These are phyloP conservation scores for Rhodocollybia butyracea DNA, from an alignment of 768 basidiomycete genomes.

Conservation along the genomic window DNA sequence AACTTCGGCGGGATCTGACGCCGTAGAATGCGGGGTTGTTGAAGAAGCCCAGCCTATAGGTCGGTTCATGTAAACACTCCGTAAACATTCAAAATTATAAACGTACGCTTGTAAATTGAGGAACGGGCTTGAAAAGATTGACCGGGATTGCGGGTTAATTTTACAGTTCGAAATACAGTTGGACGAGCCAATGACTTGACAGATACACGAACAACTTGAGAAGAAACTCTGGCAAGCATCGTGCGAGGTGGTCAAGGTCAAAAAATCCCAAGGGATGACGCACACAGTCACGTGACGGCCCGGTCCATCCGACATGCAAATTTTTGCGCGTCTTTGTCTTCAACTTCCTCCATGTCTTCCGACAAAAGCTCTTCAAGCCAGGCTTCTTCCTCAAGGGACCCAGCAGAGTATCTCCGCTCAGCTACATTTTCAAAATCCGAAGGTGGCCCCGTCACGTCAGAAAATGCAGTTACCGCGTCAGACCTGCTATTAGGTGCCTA, in stretches of 20 bases:
- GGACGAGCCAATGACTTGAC: background rate
- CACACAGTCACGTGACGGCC: background rate
- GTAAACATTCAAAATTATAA: background rate
- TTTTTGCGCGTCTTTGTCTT: background rate
- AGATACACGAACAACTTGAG: background rate
- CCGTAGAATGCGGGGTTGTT: conserved; percentile 75
- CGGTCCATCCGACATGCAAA: background rate
- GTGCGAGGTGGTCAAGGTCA: background rate
- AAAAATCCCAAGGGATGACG: background rate
- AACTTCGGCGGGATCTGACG: conserved; percentile 76
- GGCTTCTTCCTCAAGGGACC: conserved; percentile 43
- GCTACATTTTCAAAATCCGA: conserved; percentile 47
- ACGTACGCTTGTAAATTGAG: background rate
- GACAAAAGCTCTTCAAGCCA: conserved; percentile 20
- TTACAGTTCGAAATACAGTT: conserved; percentile 13
- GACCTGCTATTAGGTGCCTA: conserved; percentile 86
- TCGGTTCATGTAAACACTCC: background rate
- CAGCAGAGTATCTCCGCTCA: conserved; percentile 42
- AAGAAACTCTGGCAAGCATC: background rate
- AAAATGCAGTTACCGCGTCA: conserved; percentile 71
- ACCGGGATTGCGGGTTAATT: background rate
- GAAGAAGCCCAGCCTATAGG: conserved; percentile 74
- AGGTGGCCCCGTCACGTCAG: conserved; percentile 34
- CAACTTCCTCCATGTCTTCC: conserved; percentile 23
- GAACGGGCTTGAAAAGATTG: conserved; percentile 2